phyloP scores from a whole-genome alignment of 108 stramenopile genomes.

The Nitzschia inconspicua region DNA sequence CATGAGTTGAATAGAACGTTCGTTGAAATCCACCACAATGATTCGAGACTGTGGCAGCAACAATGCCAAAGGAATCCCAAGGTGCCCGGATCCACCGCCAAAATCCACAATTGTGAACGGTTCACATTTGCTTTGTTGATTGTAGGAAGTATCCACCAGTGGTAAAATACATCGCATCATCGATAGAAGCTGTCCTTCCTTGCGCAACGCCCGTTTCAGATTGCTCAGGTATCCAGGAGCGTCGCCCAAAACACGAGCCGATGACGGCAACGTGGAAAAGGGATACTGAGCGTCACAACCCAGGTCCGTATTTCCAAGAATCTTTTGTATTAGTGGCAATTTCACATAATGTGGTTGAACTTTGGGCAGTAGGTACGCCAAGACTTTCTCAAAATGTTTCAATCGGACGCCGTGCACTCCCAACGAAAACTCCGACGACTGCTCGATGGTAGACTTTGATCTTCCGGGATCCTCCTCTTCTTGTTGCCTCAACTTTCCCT shows the following conservation, averaged over 20 bases:
- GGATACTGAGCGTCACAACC: conserved; percentile 23
- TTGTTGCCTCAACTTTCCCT: no score
- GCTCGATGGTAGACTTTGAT: not conserved
- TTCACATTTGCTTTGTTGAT: not conserved
- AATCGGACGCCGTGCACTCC: conserved; percentile 55
- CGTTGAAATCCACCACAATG: conserved; percentile 64
- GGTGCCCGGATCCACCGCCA: conserved; percentile 69
- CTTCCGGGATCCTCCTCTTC: not conserved
- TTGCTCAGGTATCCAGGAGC: conserved; percentile 33
- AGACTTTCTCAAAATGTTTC: conserved; percentile 58
- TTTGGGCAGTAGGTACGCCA: conserved; percentile 37
- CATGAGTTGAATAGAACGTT: conserved; percentile 49
- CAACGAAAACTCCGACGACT: no score
- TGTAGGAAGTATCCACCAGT: conserved; percentile 30
- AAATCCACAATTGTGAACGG: conserved; percentile 69
- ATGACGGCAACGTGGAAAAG: conserved; percentile 27
- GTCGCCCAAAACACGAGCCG: conserved; percentile 39
- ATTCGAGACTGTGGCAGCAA: conserved; percentile 55
- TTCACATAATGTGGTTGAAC: conserved; percentile 31
- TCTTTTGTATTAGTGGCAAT: conserved; percentile 2
- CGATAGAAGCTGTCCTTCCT: conserved; percentile 59
- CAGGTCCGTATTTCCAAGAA: not conserved
- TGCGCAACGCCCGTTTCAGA: conserved; percentile 47
- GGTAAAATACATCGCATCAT: conserved; percentile 66
- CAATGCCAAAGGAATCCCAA: conserved; percentile 64